phyloP scores from a whole-genome alignment of 495 filamentous ascomycete genomes.

The Pyronema domesticum region DNA sequence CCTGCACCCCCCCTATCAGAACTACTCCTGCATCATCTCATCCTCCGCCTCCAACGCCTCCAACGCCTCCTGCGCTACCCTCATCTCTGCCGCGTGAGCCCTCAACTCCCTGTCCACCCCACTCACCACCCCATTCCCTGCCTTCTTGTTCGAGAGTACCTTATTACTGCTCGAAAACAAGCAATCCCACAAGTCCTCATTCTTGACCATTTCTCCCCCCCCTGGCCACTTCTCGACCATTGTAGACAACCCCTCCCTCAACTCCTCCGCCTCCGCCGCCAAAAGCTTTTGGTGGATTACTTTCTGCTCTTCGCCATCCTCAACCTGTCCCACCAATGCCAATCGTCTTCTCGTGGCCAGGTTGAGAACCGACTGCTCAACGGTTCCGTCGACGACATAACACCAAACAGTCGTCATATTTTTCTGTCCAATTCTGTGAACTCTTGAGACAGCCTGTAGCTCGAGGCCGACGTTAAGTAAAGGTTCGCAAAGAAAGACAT shows the following conservation, averaged over 20 bases:
- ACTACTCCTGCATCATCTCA: too few species aligned
- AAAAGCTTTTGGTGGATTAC: constrained; percentile 46
- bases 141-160: constrained; percentile 26
- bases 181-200: constrained; percentile 77
- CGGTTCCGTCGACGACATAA: constrained; percentile 72
- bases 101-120: constrained; percentile 12
- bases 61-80: too few species aligned
- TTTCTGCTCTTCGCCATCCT: constrained; percentile 12
- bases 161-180: constrained; percentile 35
- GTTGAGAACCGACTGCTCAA: constrained; percentile 78
- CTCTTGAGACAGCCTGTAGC: constrained; percentile 80
- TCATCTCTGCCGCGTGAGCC: constrained; percentile 12
- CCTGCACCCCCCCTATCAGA: too few species aligned
- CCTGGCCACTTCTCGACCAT: constrained; percentile 50
- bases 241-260: constrained; percentile 47
- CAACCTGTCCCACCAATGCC: constrained; percentile 42
- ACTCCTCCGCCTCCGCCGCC: constrained; percentile 62
- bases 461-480: constrained; percentile 84
- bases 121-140: neutral
- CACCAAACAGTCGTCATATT: constrained; percentile 85
- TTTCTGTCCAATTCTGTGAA: constrained; percentile 83
- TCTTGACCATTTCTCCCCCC: constrained; percentile 63
- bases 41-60: too few species aligned
- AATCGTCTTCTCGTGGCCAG: constrained; percentile 62
- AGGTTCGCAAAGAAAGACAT: constrained; percentile 89